Base-by-base conservation (phyloP, 108 stramenopile genomes). In the Skeletonema marinoi region DNA sequence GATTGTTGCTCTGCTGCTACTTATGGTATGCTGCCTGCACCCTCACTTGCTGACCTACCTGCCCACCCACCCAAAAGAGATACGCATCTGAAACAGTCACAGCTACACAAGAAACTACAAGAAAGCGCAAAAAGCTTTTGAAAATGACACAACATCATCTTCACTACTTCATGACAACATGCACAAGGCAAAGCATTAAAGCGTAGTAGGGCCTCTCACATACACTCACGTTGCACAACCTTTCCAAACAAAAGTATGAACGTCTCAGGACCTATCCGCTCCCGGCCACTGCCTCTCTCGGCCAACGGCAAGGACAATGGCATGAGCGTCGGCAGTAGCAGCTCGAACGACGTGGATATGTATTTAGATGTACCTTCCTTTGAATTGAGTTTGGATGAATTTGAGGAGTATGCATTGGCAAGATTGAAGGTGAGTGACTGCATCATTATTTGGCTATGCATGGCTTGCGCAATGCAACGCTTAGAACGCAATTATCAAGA, bases 401-500 rank as follows among this genome's bases (percentile, higher is more conserved):
- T 95, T 90, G 94, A 95, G 70, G 91, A 92, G 42, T 92, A 80
- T 80, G 94, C 94, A 3, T 82, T 95, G 59, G 90, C 92, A 56
- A 77, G 94, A 25, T 86, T 95, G 78, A 95, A 95, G 90, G 92
- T 93, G 54, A 19, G 88, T 65, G 11, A 33, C 31, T 35, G 4
- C 3, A 54, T 13, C 0, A 10, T 46, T 11, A 32, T 64, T 44
- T 51, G 2, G 8, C 39, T 0, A 11, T 74, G 66, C 38, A 7
- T 35, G 16, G 16, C 33, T 48, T 6, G 35, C 4, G 6, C 4
- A 36, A 36, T 36, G 35, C 35, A 36, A n/a, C 16, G 39, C 39
- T 41, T 41, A 11, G 39, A 10, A 12, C 39, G 10, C 39, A 41
- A 0, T 1, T 46, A n/a, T 46, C 3, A 46, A n/a, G 3, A 16